Percentiles rank a stretch among this genome's conserved stretches.
Evolutionary conservation across 495 filamentous ascomycete species (phyloP).

Genomic region (Talaromyces ruber): DNA sequence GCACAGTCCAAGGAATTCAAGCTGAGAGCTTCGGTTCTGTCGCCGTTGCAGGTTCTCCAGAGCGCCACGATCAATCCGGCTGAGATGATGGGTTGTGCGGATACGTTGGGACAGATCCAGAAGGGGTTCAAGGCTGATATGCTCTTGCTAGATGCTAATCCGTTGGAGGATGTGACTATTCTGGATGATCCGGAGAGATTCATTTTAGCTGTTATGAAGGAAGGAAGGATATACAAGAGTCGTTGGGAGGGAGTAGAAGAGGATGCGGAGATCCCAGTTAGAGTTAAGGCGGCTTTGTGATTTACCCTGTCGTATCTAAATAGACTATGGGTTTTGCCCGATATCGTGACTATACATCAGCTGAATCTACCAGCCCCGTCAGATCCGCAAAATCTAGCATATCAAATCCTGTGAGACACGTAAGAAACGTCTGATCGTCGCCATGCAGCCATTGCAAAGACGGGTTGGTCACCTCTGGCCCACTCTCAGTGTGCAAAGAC

Average conservation of each 20-base stretch:
- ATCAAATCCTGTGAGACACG: neutral
- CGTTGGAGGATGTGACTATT: constrained; percentile 42
- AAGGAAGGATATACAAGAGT: constrained; percentile 37
- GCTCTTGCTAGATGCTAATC: constrained; percentile 35
- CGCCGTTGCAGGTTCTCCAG: constrained; percentile 32
- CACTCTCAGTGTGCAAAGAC: neutral
- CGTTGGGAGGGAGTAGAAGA: constrained; percentile 28
- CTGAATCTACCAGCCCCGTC: neutral
- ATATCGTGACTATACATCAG: neutral
- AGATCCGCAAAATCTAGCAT: neutral
- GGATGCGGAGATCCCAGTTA: constrained; percentile 17
- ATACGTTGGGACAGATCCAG: constrained; percentile 35
- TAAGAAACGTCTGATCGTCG: neutral
- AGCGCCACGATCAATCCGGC: constrained; percentile 45
- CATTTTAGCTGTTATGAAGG: constrained; percentile 41
- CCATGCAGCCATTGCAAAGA: neutral
- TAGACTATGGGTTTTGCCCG: neutral
- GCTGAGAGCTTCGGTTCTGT: constrained; percentile 34
- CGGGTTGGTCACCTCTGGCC: neutral
- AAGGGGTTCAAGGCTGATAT: constrained; percentile 32
- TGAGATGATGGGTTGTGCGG: constrained; percentile 30
- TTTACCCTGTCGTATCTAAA: neutral
- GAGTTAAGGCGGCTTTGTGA: neutral
- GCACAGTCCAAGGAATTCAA: constrained; percentile 43
- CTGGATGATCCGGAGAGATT: constrained; percentile 36